Evolutionary conservation across 1,284 basidiomycete genomes (phyloP), one percentile per base, ranked within the genome.

Genomic region (Moesziomyces sp.): DNA sequence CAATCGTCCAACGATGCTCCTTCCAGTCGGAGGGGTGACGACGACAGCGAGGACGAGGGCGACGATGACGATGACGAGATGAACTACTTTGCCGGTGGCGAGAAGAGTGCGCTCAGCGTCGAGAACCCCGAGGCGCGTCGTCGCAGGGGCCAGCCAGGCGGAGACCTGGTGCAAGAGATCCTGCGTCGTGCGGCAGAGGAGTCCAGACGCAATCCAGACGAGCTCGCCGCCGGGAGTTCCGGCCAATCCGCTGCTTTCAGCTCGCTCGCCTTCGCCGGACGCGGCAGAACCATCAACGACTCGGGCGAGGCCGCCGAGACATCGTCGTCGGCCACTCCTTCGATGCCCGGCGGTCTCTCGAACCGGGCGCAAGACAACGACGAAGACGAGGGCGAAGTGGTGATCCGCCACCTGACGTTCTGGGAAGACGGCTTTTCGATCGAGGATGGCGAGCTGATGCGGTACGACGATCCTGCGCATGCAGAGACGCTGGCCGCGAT

Each of bases 391-490:
- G 87, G 88, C 46, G 73, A 72, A 26, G 71, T 69, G 0, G 91
- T 88, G 0, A 89, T 91, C 48, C 90, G 96, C 13, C 88, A 90
- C 58, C 87, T 98, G 40, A 96, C 92, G 0, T 94, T 99, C 85
- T 99, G 97, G 96, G 88, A 90, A 38, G 89, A 98, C 74, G 96
- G 96, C 0, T 98, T 98, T 85, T 91, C 91, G 47, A 89, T 99
- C 58, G 94, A 96, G 78, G 93, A 95, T 75, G 94, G 94, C 3
- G 90, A 91, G 42, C 86, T 98, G 59, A 89, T 92, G 88, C 86
- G 88, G 43, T 97, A 97, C 83, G 92, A 93, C 59, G 90, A 94
- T 73, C 93, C 94, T 0, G 87, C 86, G 6, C 91, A 94, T 79
- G 87, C 90, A 46, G 88, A 89, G 62, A 87, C 93, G 18, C 87